phyloP scores from a whole-genome alignment of 2,329 filamentous ascomycete species.

The Penicillium sclerotiorum region DNA sequence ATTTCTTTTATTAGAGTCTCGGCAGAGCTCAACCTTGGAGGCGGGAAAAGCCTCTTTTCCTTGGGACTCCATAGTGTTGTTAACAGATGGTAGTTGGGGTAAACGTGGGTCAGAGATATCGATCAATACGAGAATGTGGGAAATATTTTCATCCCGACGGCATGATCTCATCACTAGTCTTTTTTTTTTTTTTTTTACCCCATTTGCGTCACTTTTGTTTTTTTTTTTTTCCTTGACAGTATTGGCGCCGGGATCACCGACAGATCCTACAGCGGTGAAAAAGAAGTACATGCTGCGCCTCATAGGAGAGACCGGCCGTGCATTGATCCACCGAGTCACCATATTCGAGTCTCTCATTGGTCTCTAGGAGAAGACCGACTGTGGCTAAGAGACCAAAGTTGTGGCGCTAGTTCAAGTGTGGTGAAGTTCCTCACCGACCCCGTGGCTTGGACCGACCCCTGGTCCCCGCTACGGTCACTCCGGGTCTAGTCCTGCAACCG shows the following conservation, averaged over 20 bases:
- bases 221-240: background rate
- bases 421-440: slow-evolving; percentile 18
- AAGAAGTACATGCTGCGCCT: slow-evolving; percentile 14
- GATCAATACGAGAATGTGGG: slow-evolving; percentile 3
- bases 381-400: slow-evolving; percentile 17
- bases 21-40: background rate
- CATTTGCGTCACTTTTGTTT: too few species aligned
- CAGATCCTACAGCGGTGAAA: slow-evolving; percentile 23
- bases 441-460: slow-evolving; percentile 1
- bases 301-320: background rate
- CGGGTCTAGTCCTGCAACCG: slow-evolving; percentile 8
- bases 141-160: background rate
- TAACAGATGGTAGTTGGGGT: too few species aligned
- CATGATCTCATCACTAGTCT: background rate
- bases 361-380: background rate
- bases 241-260: slow-evolving; percentile 25
- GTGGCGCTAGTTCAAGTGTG: slow-evolving; percentile 12
- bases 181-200: background rate
- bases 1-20: background rate
- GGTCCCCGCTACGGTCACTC: slow-evolving; percentile 15
- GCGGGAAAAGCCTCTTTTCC: too few species aligned
- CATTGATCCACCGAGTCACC: background rate
- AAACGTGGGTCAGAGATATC: slow-evolving; percentile 1
- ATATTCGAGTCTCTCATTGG: slow-evolving; percentile 5
- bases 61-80: too few species aligned